Percentiles rank a stretch among this genome's conserved stretches.
phyloP scores from a whole-genome alignment of 257 asterid genomes.

The Solanum virginianum region DNA sequence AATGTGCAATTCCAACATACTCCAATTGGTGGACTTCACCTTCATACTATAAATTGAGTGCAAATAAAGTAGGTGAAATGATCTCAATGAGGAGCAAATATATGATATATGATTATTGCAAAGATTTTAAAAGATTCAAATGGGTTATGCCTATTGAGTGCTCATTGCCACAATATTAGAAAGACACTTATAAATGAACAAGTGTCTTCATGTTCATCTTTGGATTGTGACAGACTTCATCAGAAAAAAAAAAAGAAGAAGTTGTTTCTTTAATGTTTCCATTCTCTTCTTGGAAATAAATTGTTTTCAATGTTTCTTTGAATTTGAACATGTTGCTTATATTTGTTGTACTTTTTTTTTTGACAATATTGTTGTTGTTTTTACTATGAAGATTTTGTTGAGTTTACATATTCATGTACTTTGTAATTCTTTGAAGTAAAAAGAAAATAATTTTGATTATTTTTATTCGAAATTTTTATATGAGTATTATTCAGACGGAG shows the following conservation, averaged over 20 bases:
- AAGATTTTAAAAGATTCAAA: conserved; percentile 24
- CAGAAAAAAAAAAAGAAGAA: background rate
- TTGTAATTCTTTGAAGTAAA: background rate
- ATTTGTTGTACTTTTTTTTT: background rate
- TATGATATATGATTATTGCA: conserved; percentile 63
- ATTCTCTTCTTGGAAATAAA: background rate
- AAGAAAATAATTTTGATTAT: background rate
- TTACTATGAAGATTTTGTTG: background rate
- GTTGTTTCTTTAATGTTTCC: background rate
- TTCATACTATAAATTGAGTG: conserved; percentile 11
- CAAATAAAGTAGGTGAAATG: conserved; percentile 18
- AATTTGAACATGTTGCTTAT: background rate
- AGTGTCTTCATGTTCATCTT: no score
- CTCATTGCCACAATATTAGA: conserved; percentile 21
- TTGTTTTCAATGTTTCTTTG: background rate
- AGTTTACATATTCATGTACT: background rate
- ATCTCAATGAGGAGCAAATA: conserved; percentile 24
- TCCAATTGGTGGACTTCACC: conserved; percentile 38
- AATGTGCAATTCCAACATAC: conserved; percentile 21
- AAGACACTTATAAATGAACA: background rate
- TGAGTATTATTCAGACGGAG: background rate
- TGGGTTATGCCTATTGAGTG: conserved; percentile 53
- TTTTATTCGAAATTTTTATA: background rate
- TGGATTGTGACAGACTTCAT: background rate
- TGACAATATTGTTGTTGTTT: background rate